Evolutionary conservation across 1,284 basidiomycete genomes (phyloP), one percentile per base, ranked within the genome.

Genomic region (Agaricales sp.): DNA sequence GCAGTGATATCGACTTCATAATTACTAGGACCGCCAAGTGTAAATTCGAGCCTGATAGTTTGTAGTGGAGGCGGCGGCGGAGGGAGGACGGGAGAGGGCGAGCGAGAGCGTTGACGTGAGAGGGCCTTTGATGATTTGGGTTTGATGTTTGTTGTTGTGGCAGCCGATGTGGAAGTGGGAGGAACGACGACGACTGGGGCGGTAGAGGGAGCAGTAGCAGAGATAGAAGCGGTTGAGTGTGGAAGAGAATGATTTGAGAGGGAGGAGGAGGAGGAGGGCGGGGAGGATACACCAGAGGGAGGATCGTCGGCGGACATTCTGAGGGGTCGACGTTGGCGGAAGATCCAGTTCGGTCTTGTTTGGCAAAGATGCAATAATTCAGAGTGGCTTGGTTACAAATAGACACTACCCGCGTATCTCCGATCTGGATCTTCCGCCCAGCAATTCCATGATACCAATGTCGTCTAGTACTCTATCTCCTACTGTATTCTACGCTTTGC

Each of bases 1-100:
- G 65, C 57, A 1, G 72, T 61, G 48, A 90, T 74, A 58, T 87
- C 79, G 50, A 88, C 77, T 51, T 83, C 80, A 61, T 87, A 84
- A 53, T 82, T 80, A 11, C 78, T 73, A 1, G 81, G 80, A 0
- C 83, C 82, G n/a, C 82, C 78, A 8, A 90, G 74, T 11, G 53
- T 60, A 58, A 90, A 83, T 1, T 80, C 69, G 26, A 91, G 74
- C 0, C 87, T 73, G 46, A 87, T 72, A 0, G 85, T 88, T 51
- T 73, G 66, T n/a, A 82, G 61, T 0, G 75, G 80, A 1, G 70
- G 73, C 3, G 71, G 73, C 1, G 73, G 66, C 0, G 69, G 69
- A 0, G 68, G 68, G 26, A 30, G 26, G 0, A 78, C 75, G 12
- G 79, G 77, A 1, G 81, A 75, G 3, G 70, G 79, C 0, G 81